Base-by-base conservation (phyloP, 139 green algal species). In the Chlorella sp. region DNA sequence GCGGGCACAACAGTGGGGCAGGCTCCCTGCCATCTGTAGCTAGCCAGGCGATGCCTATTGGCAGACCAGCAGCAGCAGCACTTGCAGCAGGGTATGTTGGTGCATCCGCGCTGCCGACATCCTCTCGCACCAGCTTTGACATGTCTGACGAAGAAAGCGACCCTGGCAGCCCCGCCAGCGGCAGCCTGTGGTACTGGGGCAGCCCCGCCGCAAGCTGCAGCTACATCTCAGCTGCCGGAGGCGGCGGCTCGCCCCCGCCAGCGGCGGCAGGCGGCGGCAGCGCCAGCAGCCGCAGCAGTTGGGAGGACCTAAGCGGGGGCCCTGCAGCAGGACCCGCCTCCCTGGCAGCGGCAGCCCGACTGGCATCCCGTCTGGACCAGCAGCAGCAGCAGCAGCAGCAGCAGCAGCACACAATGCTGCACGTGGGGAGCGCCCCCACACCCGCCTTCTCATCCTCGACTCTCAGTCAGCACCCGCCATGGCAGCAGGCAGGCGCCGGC, bases 121-220 rank as follows among this genome's bases (percentile, higher is more conserved):
- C 79, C 5, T 28, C 42, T 30, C 48, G 79, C 48, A 68, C 42
- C 79, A 85, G 79, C 48, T 39, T 85, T 68, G 84, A 81, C 26
- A 60, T 28, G 22, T 88, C 53, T 9, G 7, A 16, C 9, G 48
- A 57, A 32, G 84, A 80, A 24, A 88, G 84, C 84, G 84, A 88
- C 36, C 73, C 73, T 53, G 84, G 84, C 60, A 86, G 82, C 82
- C 82, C 34, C n/a, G 75, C 75, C 18, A 81, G 75, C 75, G 75
- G 75, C 75, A 68, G 79, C 79, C 79, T 85, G 0, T 88, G 84
- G 84, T 88, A 88, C 84, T 88, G 84, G 84, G 84, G 84, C 84
- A 81, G 66, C 39, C 84, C 84, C 15, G 37, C 68, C 9, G 28
- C 22, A 16, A 22, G n/a, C 21, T 53, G n/a, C 36, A 30, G n/a